These are phyloP conservation scores for Rhodotorula sp. DNA, from an alignment of 1,284 basidiomycete species.

Conservation along the genomic window DNA sequence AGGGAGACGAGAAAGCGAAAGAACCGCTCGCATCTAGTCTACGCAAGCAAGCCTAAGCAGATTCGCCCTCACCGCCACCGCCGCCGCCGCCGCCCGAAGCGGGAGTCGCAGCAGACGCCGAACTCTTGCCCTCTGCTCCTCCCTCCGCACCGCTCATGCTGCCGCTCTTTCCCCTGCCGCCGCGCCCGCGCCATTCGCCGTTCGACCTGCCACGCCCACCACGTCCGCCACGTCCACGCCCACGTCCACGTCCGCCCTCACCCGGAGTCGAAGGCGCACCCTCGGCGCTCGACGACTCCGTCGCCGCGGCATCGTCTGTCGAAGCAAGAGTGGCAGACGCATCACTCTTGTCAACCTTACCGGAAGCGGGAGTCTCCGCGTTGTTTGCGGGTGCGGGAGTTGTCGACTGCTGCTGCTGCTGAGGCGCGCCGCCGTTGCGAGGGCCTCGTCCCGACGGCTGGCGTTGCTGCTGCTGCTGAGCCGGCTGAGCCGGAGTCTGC, in stretches of 20 bases:
- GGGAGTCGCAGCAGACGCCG: slow-evolving; percentile 5
- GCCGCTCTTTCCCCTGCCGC: slow-evolving; percentile 4
- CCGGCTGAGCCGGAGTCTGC: neutral
- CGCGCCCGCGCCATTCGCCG: slow-evolving; percentile 16
- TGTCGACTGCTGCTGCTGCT: neutral
- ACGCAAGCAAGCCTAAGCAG: no score
- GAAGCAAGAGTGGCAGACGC: neutral
- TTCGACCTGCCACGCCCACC: slow-evolving; percentile 9
- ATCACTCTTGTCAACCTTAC: neutral
- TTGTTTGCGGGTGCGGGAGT: neutral
- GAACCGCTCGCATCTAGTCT: no score
- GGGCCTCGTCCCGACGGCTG: neutral
- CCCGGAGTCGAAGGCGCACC: slow-evolving; percentile 9
- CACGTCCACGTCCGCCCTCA: slow-evolving; percentile 9
- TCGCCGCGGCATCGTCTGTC: neutral
- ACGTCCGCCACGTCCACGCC: slow-evolving; percentile 6
- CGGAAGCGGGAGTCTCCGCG: neutral
- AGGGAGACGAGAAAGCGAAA: neutral
- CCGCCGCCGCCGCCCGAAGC: slow-evolving; percentile 1
- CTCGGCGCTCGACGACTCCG: neutral
- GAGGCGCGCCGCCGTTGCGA: neutral
- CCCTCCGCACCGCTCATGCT: slow-evolving; percentile 1
- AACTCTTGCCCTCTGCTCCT: neutral
- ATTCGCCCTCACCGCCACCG: slow-evolving; percentile 1
- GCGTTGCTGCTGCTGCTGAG: neutral